phyloP scores from a whole-genome alignment of 1,284 basidiomycete genomes.

The Afroboletus lepidellus region DNA sequence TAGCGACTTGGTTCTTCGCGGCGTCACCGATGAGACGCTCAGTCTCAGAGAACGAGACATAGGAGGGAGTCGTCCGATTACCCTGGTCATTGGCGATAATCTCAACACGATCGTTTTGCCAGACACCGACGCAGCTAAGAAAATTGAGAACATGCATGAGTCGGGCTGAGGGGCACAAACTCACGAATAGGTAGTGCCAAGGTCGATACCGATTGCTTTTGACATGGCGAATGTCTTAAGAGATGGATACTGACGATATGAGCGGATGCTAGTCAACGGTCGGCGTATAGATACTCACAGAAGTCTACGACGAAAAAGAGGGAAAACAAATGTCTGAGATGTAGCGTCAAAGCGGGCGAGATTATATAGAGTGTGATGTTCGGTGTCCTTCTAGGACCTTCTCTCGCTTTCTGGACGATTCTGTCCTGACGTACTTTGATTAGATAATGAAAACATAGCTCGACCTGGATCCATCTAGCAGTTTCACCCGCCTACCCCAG shows the following conservation, averaged over 20 bases:
- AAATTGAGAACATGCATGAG: constrained; percentile 1
- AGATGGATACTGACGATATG: constrained; percentile 3
- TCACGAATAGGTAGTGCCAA: constrained; percentile 84
- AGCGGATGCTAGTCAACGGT: background rate
- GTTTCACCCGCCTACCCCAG: background rate
- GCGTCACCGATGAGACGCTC: constrained; percentile 96
- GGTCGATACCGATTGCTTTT: constrained; percentile 93
- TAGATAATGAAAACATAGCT: constrained; percentile 33
- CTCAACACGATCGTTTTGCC: constrained; percentile 98
- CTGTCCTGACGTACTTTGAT: constrained; percentile 31
- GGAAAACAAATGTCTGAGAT: constrained; percentile 13
- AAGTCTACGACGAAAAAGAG: constrained; percentile 15
- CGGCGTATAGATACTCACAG: constrained; percentile 16
- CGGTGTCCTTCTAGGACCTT: constrained; percentile 40
- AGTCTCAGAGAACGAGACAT: constrained; percentile 89
- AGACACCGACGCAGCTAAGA: constrained; percentile 84
- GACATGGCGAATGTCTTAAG: constrained; percentile 38
- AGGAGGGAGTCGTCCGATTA: constrained; percentile 94
- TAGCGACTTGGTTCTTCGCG: constrained; percentile 92
- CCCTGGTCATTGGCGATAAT: constrained; percentile 98
- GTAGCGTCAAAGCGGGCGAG: constrained; percentile 1
- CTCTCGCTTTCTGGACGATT: constrained; percentile 38
- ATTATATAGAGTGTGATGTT: constrained; percentile 38
- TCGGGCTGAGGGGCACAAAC: constrained; percentile 27
- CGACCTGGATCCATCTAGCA: background rate